Conservation (phyloP, 345 rosid genomes). For the Lagerstroemia speciosa region DNA sequence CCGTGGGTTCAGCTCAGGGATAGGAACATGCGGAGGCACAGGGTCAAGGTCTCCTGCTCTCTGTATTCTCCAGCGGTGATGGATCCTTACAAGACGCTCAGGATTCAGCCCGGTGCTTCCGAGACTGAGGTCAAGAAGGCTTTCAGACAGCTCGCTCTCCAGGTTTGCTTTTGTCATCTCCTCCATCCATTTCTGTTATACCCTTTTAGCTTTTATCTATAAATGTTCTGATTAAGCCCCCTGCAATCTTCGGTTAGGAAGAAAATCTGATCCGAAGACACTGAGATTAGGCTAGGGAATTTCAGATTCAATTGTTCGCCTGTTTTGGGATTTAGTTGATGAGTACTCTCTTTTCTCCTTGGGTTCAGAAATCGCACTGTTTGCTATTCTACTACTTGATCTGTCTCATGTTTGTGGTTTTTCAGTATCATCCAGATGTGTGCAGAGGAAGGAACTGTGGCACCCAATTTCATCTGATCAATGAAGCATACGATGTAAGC, state of each 20-base stretch:
- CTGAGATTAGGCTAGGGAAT: background rate
- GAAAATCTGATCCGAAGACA: background rate
- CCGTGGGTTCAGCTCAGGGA: slow-evolving; percentile 11
- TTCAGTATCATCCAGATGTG: slow-evolving; percentile 97
- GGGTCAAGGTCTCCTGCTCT: slow-evolving; percentile 24
- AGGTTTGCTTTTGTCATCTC: slow-evolving; percentile 28
- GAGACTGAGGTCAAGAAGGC: slow-evolving; percentile 92
- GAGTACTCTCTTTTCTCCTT: background rate
- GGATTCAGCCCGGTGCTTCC: slow-evolving; percentile 74
- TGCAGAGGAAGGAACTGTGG: slow-evolving; percentile 86
- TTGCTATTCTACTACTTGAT: slow-evolving; percentile 10
- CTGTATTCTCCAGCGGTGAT: slow-evolving; percentile 34
- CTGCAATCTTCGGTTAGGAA: background rate
- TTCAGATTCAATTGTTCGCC: background rate
- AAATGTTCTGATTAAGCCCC: too few relatives aligned
- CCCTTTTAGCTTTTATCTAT: background rate
- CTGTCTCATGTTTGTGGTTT: background rate
- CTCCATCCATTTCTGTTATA: background rate
- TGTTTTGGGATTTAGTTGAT: background rate
- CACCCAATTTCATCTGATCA: slow-evolving; percentile 58
- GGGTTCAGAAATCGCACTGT: background rate
- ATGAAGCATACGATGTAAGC: slow-evolving; percentile 88
- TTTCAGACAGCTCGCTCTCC: slow-evolving; percentile 75
- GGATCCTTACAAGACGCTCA: slow-evolving; percentile 74
- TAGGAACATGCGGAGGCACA: slow-evolving; percentile 8